Evolutionary conservation across 1,284 basidiomycete species (phyloP).

Genomic region (Heliocybe sulcata): DNA sequence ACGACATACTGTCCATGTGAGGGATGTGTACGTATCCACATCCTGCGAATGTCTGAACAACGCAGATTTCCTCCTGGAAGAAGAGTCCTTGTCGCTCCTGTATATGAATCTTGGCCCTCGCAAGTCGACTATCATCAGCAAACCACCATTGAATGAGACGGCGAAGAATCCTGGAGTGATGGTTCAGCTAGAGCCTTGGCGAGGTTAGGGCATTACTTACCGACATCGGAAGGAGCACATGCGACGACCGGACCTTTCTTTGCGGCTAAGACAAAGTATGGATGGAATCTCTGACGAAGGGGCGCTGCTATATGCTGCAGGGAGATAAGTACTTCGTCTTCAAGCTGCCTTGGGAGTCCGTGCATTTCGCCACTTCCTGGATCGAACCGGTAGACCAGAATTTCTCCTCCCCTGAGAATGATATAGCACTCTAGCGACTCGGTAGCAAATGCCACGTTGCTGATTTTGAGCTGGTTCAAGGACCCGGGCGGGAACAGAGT

Average conservation of each 20-base stretch:
- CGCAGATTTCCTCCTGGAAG: conserved; percentile 23
- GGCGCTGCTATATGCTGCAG: conserved; percentile 35
- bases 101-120: conserved; percentile 61
- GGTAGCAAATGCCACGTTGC: conserved; percentile 49
- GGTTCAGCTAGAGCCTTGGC: not conserved
- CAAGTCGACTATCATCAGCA: conserved; percentile 63
- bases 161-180: conserved; percentile 63
- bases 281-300: conserved; percentile 42
- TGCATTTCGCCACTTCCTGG: conserved; percentile 18
- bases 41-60: conserved; percentile 23
- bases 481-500: conserved; percentile 25
- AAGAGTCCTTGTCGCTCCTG: conserved; percentile 24
- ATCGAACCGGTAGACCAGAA: conserved; percentile 54
- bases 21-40: conserved; percentile 36
- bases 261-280: conserved; percentile 54
- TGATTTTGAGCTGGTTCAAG: conserved; percentile 32
- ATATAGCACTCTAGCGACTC: conserved; percentile 66
- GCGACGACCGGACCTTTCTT: conserved; percentile 41
- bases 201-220: conserved; percentile 27
- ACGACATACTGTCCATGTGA: conserved; percentile 63
- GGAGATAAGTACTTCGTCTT: conserved; percentile 38
- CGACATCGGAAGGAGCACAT: conserved; percentile 63
- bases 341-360: conserved; percentile 16
- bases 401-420: conserved; percentile 56
- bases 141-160: conserved; percentile 53